Evolutionary conservation across 164 flowering plant genomes (phyloP).

Genomic region (Malania oleifera): DNA sequence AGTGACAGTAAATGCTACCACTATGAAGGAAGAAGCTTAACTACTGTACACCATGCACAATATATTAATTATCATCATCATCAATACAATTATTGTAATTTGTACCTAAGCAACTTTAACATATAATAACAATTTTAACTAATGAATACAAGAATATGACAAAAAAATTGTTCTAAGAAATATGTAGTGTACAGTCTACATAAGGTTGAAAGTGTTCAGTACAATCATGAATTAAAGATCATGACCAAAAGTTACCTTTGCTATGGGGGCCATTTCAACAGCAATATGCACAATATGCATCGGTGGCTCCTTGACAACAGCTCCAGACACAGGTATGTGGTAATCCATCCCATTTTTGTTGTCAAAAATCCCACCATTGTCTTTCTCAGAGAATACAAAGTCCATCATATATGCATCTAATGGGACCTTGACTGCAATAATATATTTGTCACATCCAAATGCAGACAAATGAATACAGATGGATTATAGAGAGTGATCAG

Average conservation of each 20-base stretch:
- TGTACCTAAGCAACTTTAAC: too few relatives aligned
- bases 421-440: constrained; percentile 79
- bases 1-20: too few relatives aligned
- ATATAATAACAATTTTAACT: too few relatives aligned
- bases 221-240: background rate
- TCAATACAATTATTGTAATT: too few relatives aligned
- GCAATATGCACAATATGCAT: constrained; percentile 92
- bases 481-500: background rate
- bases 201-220: background rate
- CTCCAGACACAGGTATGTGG: constrained; percentile 87
- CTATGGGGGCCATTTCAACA: constrained; percentile 99
- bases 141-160: too few relatives aligned
- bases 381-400: constrained; percentile 93
- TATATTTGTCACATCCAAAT: background rate
- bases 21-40: too few relatives aligned
- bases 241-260: constrained; percentile 53
- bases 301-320: constrained; percentile 78
- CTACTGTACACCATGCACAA: too few relatives aligned
- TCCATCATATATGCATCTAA: constrained; percentile 96
- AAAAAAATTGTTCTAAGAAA: too few relatives aligned
- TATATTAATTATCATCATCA: too few relatives aligned
- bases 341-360: constrained; percentile 86
- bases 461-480: background rate
- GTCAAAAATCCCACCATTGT: constrained; percentile 91
- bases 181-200: too few relatives aligned